Conservation (phyloP, 768 basidiomycete species). For the Coprinopsis marcescibilis region DNA sequence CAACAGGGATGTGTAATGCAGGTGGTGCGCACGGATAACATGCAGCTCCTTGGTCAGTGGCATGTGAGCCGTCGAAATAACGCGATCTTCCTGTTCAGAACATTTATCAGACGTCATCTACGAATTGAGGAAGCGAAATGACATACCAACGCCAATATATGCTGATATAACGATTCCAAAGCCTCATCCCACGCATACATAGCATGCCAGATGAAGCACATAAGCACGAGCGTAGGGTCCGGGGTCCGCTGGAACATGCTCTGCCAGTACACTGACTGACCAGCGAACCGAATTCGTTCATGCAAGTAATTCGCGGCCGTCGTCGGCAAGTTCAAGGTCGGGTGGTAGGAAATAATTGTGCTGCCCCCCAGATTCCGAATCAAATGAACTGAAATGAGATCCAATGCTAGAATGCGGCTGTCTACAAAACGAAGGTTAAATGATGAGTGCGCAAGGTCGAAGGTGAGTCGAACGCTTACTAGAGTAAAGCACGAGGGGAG, state of each 20-base stretch:
- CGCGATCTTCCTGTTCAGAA: constrained; percentile 39
- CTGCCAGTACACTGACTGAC: constrained; percentile 41
- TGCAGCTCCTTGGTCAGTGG: constrained; percentile 50
- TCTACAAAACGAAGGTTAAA: background rate
- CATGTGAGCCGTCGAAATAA: constrained; percentile 37
- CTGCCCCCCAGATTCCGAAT: constrained; percentile 38
- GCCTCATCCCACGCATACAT: constrained; percentile 58
- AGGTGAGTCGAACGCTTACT: constrained; percentile 14
- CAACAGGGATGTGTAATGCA: constrained; percentile 52
- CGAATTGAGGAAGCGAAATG: background rate
- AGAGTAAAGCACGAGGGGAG: constrained; percentile 21
- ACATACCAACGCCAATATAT: constrained; percentile 44
- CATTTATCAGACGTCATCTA: background rate
- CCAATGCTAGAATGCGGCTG: constrained; percentile 25
- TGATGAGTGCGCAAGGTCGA: background rate
- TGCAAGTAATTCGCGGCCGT: constrained; percentile 39
- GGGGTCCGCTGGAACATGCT: constrained; percentile 30
- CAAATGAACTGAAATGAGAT: constrained; percentile 44
- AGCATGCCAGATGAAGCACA: constrained; percentile 51
- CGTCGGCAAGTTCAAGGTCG: constrained; percentile 29
- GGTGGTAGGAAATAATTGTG: constrained; percentile 48
- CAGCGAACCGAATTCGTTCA: constrained; percentile 43
- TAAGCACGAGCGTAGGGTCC: constrained; percentile 49
- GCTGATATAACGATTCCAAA: constrained; percentile 43
- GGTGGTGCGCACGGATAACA: constrained; percentile 52